These are phyloP conservation scores for Aureobasidium uvarum DNA, from an alignment of 2,329 filamentous ascomycete species.

Conservation along the genomic window DNA sequence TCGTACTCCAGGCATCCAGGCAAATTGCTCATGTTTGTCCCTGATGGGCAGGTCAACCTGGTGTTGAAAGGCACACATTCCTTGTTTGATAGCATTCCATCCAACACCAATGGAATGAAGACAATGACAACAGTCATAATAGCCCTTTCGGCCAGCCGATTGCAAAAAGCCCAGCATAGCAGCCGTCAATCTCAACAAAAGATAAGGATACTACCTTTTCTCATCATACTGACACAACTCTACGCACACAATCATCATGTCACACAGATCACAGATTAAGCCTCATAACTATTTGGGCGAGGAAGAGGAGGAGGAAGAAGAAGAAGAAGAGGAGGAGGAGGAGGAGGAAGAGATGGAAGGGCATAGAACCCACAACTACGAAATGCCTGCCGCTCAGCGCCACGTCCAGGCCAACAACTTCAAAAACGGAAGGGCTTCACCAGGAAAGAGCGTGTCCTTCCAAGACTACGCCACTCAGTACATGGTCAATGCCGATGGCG, in stretches of 20 bases:
- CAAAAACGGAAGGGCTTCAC: not conserved
- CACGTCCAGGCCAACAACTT: not conserved
- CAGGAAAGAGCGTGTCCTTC: not conserved
- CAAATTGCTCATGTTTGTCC: not conserved
- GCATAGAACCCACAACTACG: not conserved
- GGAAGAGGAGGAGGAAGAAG: not conserved
- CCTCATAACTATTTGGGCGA: not conserved
- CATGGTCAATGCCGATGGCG: slow-evolving; percentile 43
- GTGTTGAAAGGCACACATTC: not conserved
- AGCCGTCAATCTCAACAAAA: not conserved
- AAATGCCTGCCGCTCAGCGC: not conserved
- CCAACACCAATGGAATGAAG: not conserved
- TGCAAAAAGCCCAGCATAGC: not conserved
- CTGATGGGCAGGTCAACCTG: not conserved
- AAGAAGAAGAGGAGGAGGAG: not conserved
- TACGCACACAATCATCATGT: not conserved
- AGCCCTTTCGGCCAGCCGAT: not conserved
- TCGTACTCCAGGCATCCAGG: not conserved
- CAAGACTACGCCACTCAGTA: not conserved
- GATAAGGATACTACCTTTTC: not conserved
- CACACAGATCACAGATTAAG: not conserved
- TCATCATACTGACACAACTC: not conserved
- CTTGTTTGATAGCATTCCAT: not conserved
- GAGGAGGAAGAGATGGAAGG: not conserved
- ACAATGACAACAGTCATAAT: not conserved